A percentile compares a stretch with the other conserved stretches of the same genome.
These are phyloP conservation scores for Pyrenopolyporus hunteri DNA, from an alignment of 495 filamentous ascomycete species.

Conservation along the genomic window DNA sequence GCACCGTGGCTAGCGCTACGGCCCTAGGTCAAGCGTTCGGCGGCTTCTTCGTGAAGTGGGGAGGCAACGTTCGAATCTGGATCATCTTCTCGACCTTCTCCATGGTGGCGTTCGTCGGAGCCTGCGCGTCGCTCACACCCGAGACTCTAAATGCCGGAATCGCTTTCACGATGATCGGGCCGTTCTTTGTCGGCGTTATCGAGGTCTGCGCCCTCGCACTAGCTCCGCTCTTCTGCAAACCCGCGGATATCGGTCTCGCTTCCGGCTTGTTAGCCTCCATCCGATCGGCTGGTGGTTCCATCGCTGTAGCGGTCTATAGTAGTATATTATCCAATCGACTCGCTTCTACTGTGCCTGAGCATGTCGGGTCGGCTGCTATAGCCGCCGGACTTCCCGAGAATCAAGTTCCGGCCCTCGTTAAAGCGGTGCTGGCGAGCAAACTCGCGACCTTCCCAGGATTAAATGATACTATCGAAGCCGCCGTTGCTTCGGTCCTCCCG, in stretches of 20 bases:
- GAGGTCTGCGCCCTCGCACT: conserved; percentile 33
- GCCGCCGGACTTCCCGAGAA: conserved; percentile 52
- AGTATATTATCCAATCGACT: conserved; percentile 54
- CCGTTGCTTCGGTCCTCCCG: conserved; percentile 45
- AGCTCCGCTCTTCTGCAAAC: conserved; percentile 34
- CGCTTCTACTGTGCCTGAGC: conserved; percentile 44
- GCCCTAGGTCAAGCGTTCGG: conserved; percentile 35
- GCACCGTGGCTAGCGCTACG: conserved; percentile 38
- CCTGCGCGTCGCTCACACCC: conserved; percentile 43
- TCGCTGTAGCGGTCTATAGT: conserved; percentile 49
- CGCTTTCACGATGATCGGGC: conserved; percentile 34
- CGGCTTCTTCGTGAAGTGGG: conserved; percentile 32
- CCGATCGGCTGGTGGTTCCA: conserved; percentile 37
- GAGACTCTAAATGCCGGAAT: conserved; percentile 24
- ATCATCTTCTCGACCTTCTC: conserved; percentile 46
- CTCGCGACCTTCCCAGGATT: conserved; percentile 52
- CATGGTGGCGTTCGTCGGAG: conserved; percentile 45
- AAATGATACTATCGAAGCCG: conserved; percentile 43
- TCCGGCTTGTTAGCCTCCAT: conserved; percentile 53
- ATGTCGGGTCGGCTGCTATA: conserved; percentile 49
- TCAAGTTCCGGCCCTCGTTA: conserved; percentile 48
- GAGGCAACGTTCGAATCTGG: conserved; percentile 41
- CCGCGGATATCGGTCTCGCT: conserved; percentile 56
- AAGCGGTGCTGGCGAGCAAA: conserved; percentile 42
- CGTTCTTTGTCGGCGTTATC: conserved; percentile 37